Evolutionary conservation across 2,329 filamentous ascomycete genomes (phyloP).

Genomic region (Penicillium sp.): DNA sequence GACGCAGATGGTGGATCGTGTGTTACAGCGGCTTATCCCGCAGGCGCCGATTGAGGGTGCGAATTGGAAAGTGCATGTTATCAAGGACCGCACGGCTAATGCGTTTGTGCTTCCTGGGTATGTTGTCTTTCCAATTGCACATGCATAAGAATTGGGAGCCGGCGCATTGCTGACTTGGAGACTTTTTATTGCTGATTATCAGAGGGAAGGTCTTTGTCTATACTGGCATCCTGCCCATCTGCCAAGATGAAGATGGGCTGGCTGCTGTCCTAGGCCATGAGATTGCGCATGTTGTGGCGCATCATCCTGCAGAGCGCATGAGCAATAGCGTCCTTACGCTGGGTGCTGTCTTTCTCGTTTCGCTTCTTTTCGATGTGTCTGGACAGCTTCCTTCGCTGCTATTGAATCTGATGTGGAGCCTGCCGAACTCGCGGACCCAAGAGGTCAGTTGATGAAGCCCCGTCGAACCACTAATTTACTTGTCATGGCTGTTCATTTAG

Average conservation of each 20-base stretch:
- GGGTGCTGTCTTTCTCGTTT: slow-evolving; percentile 27
- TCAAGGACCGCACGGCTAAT: slow-evolving; percentile 52
- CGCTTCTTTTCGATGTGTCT: slow-evolving; percentile 41
- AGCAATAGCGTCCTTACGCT: slow-evolving; percentile 42
- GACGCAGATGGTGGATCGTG: slow-evolving; percentile 50
- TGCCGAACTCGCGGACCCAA: slow-evolving; percentile 57
- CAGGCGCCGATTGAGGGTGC: slow-evolving; percentile 46
- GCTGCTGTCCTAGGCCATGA: slow-evolving; percentile 63
- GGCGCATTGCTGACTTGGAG: neutral
- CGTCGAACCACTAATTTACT: slow-evolving; percentile 10
- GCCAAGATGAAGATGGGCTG: slow-evolving; percentile 55
- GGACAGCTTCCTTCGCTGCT: slow-evolving; percentile 41
- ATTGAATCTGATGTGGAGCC: slow-evolving; percentile 50
- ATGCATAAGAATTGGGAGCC: no score
- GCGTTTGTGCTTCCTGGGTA: slow-evolving; percentile 62
- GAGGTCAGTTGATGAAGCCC: slow-evolving; percentile 41
- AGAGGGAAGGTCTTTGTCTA: slow-evolving; percentile 64
- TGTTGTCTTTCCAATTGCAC: slow-evolving; percentile 8
- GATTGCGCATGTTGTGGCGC: slow-evolving; percentile 62
- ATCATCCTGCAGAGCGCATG: slow-evolving; percentile 56
- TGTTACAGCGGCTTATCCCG: slow-evolving; percentile 55
- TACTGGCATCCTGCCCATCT: slow-evolving; percentile 59
- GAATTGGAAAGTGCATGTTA: slow-evolving; percentile 60
- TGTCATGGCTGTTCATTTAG: neutral
- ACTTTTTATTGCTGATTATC: neutral